Conservation (phyloP, 768 basidiomycete species). For the Boletellus sp. region DNA sequence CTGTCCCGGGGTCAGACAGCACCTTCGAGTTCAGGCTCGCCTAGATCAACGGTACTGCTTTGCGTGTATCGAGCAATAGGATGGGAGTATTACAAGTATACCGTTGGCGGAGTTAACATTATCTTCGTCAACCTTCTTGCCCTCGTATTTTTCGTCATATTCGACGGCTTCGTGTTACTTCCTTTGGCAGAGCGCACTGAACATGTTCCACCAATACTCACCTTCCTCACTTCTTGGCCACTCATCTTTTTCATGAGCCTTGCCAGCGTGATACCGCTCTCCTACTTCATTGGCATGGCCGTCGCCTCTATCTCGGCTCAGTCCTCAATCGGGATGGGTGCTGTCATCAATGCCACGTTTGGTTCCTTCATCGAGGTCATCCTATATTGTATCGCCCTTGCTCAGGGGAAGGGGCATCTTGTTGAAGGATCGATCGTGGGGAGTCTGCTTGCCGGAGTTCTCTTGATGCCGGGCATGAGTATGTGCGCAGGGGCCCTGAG, state of each 20-base stretch:
- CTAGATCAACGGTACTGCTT: slow-evolving; percentile 82
- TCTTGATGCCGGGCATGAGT: slow-evolving; percentile 94
- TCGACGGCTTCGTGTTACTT: slow-evolving; percentile 83
- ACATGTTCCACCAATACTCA: slow-evolving; percentile 62
- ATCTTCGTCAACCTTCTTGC: slow-evolving; percentile 94
- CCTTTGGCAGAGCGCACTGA: slow-evolving; percentile 63
- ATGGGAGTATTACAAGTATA: slow-evolving; percentile 96
- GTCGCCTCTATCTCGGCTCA: slow-evolving; percentile 99
- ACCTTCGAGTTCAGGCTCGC: slow-evolving; percentile 66
- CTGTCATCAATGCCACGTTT: slow-evolving; percentile 98
- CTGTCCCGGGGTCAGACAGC: slow-evolving; percentile 86
- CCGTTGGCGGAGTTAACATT: slow-evolving; percentile 97
- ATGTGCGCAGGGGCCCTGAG: slow-evolving; percentile 90
- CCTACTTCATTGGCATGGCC: slow-evolving; percentile 99
- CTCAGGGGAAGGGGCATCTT: slow-evolving; percentile 86
- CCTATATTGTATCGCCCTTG: slow-evolving; percentile 85
- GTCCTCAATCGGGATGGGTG: slow-evolving; percentile 98
- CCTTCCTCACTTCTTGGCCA: slow-evolving; percentile 64
- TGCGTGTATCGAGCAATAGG: slow-evolving; percentile 94
- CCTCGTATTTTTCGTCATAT: slow-evolving; percentile 92
- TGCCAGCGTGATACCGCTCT: slow-evolving; percentile 91
- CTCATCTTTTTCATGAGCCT: slow-evolving; percentile 83
- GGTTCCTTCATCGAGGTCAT: slow-evolving; percentile 98
- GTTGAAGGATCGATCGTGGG: slow-evolving; percentile 98
- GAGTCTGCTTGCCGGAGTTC: slow-evolving; percentile 88